Base-by-base conservation (phyloP, 2,329 filamentous ascomycete genomes). In the Parastagonospora avenae region DNA sequence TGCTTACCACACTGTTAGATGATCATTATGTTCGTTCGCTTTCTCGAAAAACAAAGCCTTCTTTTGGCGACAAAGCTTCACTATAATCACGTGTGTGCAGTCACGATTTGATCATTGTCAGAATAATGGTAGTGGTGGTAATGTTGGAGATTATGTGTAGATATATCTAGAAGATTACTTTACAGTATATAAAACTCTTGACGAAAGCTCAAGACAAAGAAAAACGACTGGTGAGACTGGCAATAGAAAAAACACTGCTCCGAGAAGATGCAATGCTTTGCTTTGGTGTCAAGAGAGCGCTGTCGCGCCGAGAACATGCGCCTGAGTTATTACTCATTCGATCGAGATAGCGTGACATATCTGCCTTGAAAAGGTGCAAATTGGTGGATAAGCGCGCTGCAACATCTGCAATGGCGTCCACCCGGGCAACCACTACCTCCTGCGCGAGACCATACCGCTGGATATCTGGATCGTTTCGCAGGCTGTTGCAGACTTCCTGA, bases 301-400 rank as follows among this genome's bases (percentile, higher is more conserved):
- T 36, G 3, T 32, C 10, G 7, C 50, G 46, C 15, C 35, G 31
- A 7, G 37, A 16, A 46, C 54, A 57, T 12, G 37, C 41, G 8
- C 40, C 15, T 4, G 57, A 45, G 33, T 57, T 43, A 30, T 27
- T 30, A n/a, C 33, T 27, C 9, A 59, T 33, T 15, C 51, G 48
- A 6, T n/a, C 38, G 9, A 60, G 30, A 24, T 58, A 52, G 4
- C 36, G 29, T 11, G 43, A 48, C 0, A 54, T 15, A 30, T 58
- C 55, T 8, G 28, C 39, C 14, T 50, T 55, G 28, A 55, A 53
- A 6, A 28, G 29, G 8, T 46, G 19, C 8, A 59, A 38, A 32
- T 42, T 52, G 7, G 7, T 39, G n/a, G 54, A 50, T 33, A 60
- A 54, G 8, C 28, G 32, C 1, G 29, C 44, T 9, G 57, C 57